phyloP scores from a whole-genome alignment of 495 filamentous ascomycete species.

The Penicillium robsamsonii region DNA sequence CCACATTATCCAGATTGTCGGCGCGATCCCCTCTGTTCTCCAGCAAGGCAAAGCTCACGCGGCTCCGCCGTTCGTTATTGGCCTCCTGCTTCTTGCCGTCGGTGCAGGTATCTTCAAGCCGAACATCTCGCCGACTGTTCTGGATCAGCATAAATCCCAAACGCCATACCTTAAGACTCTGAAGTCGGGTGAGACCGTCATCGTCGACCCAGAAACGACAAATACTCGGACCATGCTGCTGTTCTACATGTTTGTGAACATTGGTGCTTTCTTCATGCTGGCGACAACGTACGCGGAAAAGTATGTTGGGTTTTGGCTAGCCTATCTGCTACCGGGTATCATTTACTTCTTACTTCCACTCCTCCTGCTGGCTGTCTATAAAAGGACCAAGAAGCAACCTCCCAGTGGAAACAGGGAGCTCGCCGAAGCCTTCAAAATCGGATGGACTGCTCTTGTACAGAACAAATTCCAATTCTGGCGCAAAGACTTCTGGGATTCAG shows the following conservation, averaged over 20 bases:
- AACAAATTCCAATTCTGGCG: conserved; percentile 58
- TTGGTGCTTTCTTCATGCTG: conserved; percentile 39
- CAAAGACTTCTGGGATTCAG: conserved; percentile 61
- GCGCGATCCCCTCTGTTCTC: conserved; percentile 60
- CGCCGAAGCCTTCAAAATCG: conserved; percentile 54
- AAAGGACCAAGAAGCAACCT: conserved; percentile 46
- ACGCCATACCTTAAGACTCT: conserved; percentile 31
- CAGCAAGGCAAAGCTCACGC: conserved; percentile 45
- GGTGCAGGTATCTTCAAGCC: conserved; percentile 44
- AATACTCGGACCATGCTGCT: conserved; percentile 34
- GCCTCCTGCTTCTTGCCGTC: conserved; percentile 41
- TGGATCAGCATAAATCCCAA: conserved; percentile 33
- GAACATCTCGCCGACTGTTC: conserved; percentile 36
- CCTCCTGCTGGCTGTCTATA: conserved; percentile 49
- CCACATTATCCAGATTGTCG: conserved; percentile 62
- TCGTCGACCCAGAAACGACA: conserved; percentile 39
- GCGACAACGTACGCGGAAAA: conserved; percentile 42
- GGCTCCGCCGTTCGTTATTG: conserved; percentile 57
- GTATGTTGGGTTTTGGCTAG: conserved; percentile 40
- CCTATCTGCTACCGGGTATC: conserved; percentile 37
- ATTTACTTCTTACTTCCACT: conserved; percentile 55
- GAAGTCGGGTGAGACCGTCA: conserved; percentile 40
- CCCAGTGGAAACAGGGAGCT: conserved; percentile 51
- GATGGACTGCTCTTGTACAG: conserved; percentile 50
- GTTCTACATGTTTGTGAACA: conserved; percentile 40